Evolutionary conservation across 768 basidiomycete genomes (phyloP).

Genomic region (Termitomyces sp.): DNA sequence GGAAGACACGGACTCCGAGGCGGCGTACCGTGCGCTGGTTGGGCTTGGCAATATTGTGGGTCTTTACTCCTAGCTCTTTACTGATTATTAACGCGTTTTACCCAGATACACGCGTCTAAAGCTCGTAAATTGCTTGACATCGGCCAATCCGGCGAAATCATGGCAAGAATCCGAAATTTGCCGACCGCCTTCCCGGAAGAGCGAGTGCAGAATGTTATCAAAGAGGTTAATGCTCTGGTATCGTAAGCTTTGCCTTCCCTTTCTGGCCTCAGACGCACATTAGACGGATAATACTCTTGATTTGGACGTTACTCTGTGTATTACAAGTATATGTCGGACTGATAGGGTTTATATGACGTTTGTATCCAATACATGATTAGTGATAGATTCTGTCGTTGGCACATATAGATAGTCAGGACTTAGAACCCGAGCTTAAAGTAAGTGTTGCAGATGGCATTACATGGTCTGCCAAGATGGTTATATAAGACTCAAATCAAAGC

Average conservation of each 20-base stretch:
- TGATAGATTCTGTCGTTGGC: not conserved
- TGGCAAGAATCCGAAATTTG: conserved; percentile 31
- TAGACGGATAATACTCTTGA: not conserved
- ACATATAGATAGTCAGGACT: not conserved
- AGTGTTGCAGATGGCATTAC: too few relatives aligned
- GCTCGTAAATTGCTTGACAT: conserved; percentile 29
- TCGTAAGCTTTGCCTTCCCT: conserved; percentile 17
- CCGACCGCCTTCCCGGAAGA: conserved; percentile 50
- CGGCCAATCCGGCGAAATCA: conserved; percentile 34
- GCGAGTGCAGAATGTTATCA: conserved; percentile 45
- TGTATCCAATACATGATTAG: not conserved
- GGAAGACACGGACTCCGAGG: conserved; percentile 57
- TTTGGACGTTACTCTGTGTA: conserved; percentile 2
- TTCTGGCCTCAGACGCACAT: not conserved
- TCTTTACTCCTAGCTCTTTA: not conserved
- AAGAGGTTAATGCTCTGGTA: conserved; percentile 42
- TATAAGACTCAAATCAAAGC: not conserved
- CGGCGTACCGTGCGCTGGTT: conserved; percentile 64
- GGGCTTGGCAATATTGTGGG: conserved; percentile 71
- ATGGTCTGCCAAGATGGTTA: too few relatives aligned
- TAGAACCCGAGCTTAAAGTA: too few relatives aligned
- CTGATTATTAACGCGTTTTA: conserved; percentile 4
- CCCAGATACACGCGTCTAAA: conserved; percentile 46
- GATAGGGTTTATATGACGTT: not conserved
- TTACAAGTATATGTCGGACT: not conserved